These are phyloP conservation scores for Amylostereum chailletii DNA, from an alignment of 1,284 basidiomycete genomes.

Conservation along the genomic window DNA sequence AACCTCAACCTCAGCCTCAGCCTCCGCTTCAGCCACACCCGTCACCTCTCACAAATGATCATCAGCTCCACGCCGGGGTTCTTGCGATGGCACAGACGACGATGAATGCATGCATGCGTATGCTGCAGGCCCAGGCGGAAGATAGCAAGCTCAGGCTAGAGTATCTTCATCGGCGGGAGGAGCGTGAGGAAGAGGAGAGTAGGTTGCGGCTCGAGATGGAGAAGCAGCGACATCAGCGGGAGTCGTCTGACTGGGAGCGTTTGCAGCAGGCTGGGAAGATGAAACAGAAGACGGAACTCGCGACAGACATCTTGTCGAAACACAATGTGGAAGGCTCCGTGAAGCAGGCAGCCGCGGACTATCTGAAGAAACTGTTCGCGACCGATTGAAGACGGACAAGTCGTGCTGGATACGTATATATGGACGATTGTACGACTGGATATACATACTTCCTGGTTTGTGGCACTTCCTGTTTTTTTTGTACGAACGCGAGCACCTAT, in stretches of 20 bases:
- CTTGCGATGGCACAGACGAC: constrained; percentile 41
- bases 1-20: no score
- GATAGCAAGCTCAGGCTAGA: constrained; percentile 35
- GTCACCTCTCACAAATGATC: background rate
- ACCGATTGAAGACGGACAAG: constrained; percentile 8
- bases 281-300: constrained; percentile 54
- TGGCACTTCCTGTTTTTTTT: background rate
- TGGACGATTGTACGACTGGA: constrained; percentile 1
- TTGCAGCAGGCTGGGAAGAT: constrained; percentile 38
- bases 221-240: constrained; percentile 26
- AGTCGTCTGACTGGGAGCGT: constrained; percentile 43
- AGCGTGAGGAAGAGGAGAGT: constrained; percentile 52
- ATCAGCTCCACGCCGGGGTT: constrained; percentile 11
- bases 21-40: no score
- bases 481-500: no score
- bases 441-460: constrained; percentile 5
- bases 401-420: background rate
- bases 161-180: constrained; percentile 52
- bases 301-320: constrained; percentile 52
- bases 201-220: constrained; percentile 36
- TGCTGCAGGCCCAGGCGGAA: constrained; percentile 26
- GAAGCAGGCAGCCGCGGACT: constrained; percentile 59
- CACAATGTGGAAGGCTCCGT: constrained; percentile 44
- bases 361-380: constrained; percentile 49
- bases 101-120: constrained; percentile 46